Base-by-base conservation (phyloP, 306 rosid species). In the Vigna nakashimae region DNA sequence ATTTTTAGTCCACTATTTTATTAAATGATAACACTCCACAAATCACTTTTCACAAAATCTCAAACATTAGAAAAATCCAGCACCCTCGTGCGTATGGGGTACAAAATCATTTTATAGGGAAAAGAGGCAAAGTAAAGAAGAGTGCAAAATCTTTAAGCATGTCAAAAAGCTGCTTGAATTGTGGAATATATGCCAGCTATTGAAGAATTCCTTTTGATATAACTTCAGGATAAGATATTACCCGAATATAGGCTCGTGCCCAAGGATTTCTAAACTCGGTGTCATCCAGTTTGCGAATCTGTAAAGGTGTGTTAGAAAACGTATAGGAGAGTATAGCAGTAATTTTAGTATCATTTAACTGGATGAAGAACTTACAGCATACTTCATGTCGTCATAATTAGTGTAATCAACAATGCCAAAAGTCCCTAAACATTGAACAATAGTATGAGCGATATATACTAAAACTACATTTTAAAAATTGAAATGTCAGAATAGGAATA, bases 191-290 rank as follows among this genome's bases (percentile, higher is more conserved):
- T 40, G 30, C 18, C 22, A 12, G 18, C 60, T 74, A 42, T 46
- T 26, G 48, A 64, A 51, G 53, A 38, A 63, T 16, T 34, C 50
- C 32, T 59, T 26, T 9, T n/a, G 52, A 75, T 52, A 24, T 53
- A 38, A 26, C 18, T 43, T 26, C 34, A 72, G n/a, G 32, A 49
- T 15, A 55, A 51, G 43, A 76, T 50, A 65, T 17, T 92, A 96
- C 99, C 96, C 94, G 88, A 66, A 96, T 93, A 78, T 89, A 91
- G 57, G 88, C 70, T 87, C 98, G 90, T 7, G 99, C 96, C 99
- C 99, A 96, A 42, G 99, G 99, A 85, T 96, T 96, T 91, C 81
- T 90, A 52, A 96, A 96, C 82, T 93, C 99, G 1, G 99, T 96
- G 83, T 93, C 99, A 88, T 93, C 91, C 70, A 96, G 94, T 74